Evolutionary conservation across 495 filamentous ascomycete genomes (phyloP).

Genomic region (Lophiotrema nucula): DNA sequence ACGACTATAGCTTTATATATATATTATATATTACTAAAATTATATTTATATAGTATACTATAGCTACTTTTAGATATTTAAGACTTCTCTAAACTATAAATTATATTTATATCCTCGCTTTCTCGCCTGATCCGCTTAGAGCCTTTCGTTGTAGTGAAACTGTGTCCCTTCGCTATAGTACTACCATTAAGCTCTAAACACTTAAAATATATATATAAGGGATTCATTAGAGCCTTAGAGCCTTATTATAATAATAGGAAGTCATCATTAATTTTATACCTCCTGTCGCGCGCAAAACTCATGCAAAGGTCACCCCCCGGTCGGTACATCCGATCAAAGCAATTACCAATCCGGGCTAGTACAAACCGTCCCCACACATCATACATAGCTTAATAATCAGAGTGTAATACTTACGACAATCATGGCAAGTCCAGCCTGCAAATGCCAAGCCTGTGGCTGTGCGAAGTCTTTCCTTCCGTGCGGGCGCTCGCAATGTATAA

Average conservation of each 20-base stretch:
- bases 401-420: no score
- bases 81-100: constrained; percentile 18
- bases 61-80: constrained; percentile 25
- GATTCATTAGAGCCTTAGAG: constrained; percentile 4
- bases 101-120: constrained; percentile 23
- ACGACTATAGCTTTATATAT: constrained; percentile 7
- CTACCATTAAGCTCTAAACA: constrained; percentile 6
- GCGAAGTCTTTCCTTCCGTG: no score
- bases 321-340: background rate
- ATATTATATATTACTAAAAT: constrained; percentile 19
- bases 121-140: constrained; percentile 24
- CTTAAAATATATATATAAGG: constrained; percentile 13
- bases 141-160: constrained; percentile 22
- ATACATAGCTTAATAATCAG: no score
- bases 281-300: constrained; percentile 1
- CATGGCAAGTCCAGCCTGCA: no score
- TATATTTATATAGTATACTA: constrained; percentile 23
- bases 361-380: no score
- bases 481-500: no score
- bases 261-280: constrained; percentile 8
- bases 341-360: background rate
- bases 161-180: constrained; percentile 18
- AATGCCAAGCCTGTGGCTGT: no score
- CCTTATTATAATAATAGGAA: constrained; percentile 11
- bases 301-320: background rate